phyloP scores from a whole-genome alignment of 2,329 filamentous ascomycete genomes.

The Lecanoromycetidae sp. region DNA sequence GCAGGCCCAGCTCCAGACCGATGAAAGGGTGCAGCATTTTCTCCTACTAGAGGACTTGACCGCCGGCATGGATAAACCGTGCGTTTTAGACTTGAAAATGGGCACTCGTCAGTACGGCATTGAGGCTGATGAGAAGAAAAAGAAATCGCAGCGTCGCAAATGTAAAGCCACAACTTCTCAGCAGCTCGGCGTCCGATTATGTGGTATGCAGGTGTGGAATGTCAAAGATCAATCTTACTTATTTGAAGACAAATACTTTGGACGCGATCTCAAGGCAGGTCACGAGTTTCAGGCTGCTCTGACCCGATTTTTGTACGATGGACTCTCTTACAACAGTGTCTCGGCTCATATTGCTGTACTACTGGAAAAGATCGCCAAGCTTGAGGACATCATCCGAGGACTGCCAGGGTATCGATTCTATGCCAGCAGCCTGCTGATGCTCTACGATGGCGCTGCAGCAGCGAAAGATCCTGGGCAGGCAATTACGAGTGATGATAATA shows the following conservation, averaged over 20 bases:
- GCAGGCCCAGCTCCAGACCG: constrained; percentile 48
- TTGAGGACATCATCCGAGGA: constrained; percentile 71
- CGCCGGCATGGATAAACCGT: constrained; percentile 89
- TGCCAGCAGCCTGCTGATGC: constrained; percentile 84
- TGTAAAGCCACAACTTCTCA: constrained; percentile 85
- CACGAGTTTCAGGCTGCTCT: constrained; percentile 79
- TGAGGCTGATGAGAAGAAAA: constrained; percentile 83
- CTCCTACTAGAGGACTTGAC: constrained; percentile 88
- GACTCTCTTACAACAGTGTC: constrained; percentile 66
- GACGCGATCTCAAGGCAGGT: constrained; percentile 75
- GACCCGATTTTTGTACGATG: constrained; percentile 82
- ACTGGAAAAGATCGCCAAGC: constrained; percentile 65
- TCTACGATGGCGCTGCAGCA: constrained; percentile 62
- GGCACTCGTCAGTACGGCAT: constrained; percentile 93
- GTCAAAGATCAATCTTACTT: constrained; percentile 67
- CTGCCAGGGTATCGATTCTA: constrained; percentile 87
- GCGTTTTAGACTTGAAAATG: constrained; percentile 98
- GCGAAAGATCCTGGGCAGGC: constrained; percentile 17
- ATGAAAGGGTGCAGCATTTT: constrained; percentile 74
- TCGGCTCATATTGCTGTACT: constrained; percentile 78
- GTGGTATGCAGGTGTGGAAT: constrained; percentile 95
- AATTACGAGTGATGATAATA: constrained; percentile 23
- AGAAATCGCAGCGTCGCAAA: constrained; percentile 82
- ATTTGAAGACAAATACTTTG: constrained; percentile 98
- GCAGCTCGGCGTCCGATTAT: constrained; percentile 83